Evolutionary conservation across 768 basidiomycete species (phyloP), one percentile per base, ranked within the genome.

Genomic region (Pilatotrama ljubarskyi): DNA sequence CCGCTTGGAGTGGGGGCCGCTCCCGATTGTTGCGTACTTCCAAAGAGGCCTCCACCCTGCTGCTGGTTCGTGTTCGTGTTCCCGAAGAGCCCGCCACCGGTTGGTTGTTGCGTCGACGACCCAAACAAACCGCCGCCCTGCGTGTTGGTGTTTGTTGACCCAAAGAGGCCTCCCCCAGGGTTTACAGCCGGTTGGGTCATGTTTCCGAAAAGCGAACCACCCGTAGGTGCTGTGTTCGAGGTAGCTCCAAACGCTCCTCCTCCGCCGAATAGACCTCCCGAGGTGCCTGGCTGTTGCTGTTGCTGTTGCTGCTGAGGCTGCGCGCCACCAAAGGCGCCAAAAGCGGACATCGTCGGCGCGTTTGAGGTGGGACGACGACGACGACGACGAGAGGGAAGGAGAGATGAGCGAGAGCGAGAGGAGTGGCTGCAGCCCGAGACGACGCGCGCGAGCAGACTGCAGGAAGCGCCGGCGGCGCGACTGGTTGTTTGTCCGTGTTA

Each of bases 41-140:
- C 64, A 40, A 37, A 76, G 51, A 51, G 55, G 13, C 64, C 36
- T 1, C 70, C 67, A 5, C 67, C 63, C 1, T 65, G 51, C 25
- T 59, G 61, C 36, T 64, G 58, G 42, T 62, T 61, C 29, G 69
- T 60, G 29, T 54, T 54, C 20, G 68, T 61, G 48, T 40, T 69
- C 9, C 73, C 72, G 57, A 73, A 74, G 59, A 75, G 52, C 7
- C 74, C 68, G 11, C 70, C 68, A 17, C 71, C 61, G 3, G 32
- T 15, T 10, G 49, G 67, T 3, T 61, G 37, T 4, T 51, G 51
- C 10, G 68, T 66, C 15, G 58, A 42, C 5, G 66, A 65, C 32
- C 70, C 64, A 53, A 71, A 69, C 18, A 70, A 56, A 15, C 69
- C 66, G 26, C 41, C 24, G 26, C 20, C 51, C 4, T 52, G 49